A percentile compares a stretch with the other conserved stretches of the same genome.
phyloP scores from a whole-genome alignment of 2,329 filamentous ascomycete genomes.

The Coniochaeta pulveracea region DNA sequence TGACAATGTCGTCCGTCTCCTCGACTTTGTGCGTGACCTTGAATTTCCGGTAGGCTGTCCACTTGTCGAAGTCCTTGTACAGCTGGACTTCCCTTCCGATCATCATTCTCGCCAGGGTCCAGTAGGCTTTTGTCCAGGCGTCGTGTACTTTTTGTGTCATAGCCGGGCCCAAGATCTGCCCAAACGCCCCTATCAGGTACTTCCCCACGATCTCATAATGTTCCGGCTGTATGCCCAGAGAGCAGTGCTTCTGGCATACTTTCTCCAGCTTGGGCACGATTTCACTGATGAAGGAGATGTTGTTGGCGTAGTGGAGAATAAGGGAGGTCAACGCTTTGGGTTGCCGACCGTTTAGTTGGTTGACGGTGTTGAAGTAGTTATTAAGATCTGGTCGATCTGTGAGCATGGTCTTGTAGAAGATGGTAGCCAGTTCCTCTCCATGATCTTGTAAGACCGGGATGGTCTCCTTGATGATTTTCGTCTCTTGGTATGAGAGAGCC shows the following conservation, averaged over 20 bases:
- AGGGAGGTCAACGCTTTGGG: slow-evolving; percentile 49
- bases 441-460: slow-evolving; percentile 58
- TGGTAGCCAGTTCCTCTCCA: slow-evolving; percentile 56
- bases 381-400: slow-evolving; percentile 53
- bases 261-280: slow-evolving; percentile 41
- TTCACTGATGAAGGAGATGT: slow-evolving; percentile 54
- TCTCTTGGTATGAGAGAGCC: slow-evolving; percentile 41
- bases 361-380: slow-evolving; percentile 58
- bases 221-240: slow-evolving; percentile 54
- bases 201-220: slow-evolving; percentile 62
- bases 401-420: slow-evolving; percentile 63
- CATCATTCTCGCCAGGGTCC: slow-evolving; percentile 62
- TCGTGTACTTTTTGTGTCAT: slow-evolving; percentile 53
- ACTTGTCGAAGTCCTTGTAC: slow-evolving; percentile 48
- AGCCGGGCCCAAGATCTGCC: slow-evolving; percentile 51
- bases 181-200: slow-evolving; percentile 57
- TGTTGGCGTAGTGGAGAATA: slow-evolving; percentile 59
- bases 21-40: slow-evolving; percentile 50
- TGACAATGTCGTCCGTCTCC: slow-evolving; percentile 58
- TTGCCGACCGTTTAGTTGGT: slow-evolving; percentile 52
- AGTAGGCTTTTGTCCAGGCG: slow-evolving; percentile 64
- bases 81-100: slow-evolving; percentile 54
- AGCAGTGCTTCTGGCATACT: slow-evolving; percentile 63
- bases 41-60: slow-evolving; percentile 59
- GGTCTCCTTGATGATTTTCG: slow-evolving; percentile 56